Conservation (phyloP, 495 filamentous ascomycete genomes). For the Pyronema domesticum region DNA sequence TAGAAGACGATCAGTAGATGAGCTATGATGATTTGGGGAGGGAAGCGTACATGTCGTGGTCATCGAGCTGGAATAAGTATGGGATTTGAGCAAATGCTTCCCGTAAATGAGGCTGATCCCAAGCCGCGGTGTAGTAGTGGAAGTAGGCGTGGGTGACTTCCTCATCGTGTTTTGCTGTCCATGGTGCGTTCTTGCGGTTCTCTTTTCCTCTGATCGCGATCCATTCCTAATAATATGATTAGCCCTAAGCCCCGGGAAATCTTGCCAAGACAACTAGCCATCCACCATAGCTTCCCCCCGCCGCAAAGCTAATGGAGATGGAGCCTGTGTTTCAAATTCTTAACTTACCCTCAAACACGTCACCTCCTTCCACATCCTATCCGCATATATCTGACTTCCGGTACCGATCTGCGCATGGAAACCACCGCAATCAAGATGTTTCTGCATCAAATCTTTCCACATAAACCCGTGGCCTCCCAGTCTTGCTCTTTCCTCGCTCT, state of each 20-base stretch:
- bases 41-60: slow-evolving; percentile 83
- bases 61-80: slow-evolving; percentile 79
- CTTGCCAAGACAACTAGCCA: neutral
- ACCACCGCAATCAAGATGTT: slow-evolving; percentile 86
- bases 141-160: slow-evolving; percentile 93
- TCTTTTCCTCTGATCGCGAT: slow-evolving; percentile 77
- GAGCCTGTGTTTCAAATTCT: neutral
- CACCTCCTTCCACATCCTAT: slow-evolving; percentile 91
- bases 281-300: neutral
- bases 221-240: slow-evolving; percentile 47
- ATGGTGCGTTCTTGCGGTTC: slow-evolving; percentile 69
- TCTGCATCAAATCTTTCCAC: slow-evolving; percentile 98
- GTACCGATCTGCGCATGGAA: slow-evolving; percentile 87
- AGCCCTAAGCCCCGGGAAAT: neutral
- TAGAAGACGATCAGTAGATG: slow-evolving; percentile 25
- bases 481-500: slow-evolving; percentile 61
- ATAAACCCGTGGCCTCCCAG: slow-evolving; percentile 81
- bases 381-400: slow-evolving; percentile 90
- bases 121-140: slow-evolving; percentile 95
- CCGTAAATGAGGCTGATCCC: slow-evolving; percentile 81
- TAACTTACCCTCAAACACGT: slow-evolving; percentile 46
- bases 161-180: slow-evolving; percentile 87
- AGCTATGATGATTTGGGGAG: neutral
- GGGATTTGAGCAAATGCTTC: slow-evolving; percentile 97
- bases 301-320: too few species aligned